Conservation (phyloP, 2,329 filamentous ascomycete species). For the Eutypa lata region DNA sequence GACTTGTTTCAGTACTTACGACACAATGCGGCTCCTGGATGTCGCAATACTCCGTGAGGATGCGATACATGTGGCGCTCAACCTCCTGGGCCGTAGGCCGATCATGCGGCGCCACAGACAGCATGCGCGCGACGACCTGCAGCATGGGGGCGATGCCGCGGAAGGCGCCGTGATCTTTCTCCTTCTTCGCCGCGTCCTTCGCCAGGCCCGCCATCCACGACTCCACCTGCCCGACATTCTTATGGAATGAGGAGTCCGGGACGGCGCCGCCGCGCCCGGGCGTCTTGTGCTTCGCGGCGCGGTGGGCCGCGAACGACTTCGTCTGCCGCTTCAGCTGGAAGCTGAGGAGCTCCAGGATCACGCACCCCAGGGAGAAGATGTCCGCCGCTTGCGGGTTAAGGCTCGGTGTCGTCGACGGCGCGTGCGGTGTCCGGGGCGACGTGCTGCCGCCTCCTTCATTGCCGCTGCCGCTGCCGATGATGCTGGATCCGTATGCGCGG, state of each 20-base stretch:
- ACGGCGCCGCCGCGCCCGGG: constrained; percentile 57
- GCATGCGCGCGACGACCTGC: constrained; percentile 52
- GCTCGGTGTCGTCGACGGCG: constrained; percentile 31
- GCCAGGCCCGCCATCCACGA: constrained; percentile 63
- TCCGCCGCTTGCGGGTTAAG: constrained; percentile 60
- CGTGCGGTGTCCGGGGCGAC: constrained; percentile 32
- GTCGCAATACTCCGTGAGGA: constrained; percentile 46
- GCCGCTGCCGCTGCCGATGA: not conserved
- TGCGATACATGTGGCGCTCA: constrained; percentile 49
- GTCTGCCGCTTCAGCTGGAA: constrained; percentile 67
- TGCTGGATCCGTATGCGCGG: constrained; percentile 26
- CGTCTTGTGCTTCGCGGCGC: constrained; percentile 62
- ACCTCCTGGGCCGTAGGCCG: constrained; percentile 52
- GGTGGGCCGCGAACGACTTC: constrained; percentile 63
- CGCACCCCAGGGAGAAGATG: constrained; percentile 69
- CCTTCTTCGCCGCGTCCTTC: constrained; percentile 54
- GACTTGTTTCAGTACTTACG: constrained; percentile 42
- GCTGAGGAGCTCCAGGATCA: constrained; percentile 69
- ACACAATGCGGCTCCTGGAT: constrained; percentile 53
- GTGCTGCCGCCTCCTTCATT: constrained; percentile 19
- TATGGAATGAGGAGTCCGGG: constrained; percentile 69
- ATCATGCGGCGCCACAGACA: constrained; percentile 48
- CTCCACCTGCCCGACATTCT: constrained; percentile 65
- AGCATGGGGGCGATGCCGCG: constrained; percentile 51
- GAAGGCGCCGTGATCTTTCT: constrained; percentile 31